Conservation (phyloP, 2,329 filamentous ascomycete genomes). For the Chrysoporthe deuterocubensis region DNA sequence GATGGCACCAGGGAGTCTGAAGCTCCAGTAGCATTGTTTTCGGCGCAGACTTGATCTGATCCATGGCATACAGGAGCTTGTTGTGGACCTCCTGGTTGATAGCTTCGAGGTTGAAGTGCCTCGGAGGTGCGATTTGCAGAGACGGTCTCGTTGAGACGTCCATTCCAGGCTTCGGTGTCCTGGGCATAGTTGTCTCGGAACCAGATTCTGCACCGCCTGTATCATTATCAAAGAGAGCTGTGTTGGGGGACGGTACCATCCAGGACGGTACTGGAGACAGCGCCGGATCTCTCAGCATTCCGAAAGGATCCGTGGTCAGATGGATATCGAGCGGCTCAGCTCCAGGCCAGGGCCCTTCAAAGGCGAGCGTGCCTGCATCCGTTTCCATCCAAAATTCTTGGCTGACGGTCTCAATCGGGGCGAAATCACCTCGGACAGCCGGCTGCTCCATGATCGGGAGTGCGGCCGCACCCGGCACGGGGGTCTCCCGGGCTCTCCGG, state of each 20-base stretch:
- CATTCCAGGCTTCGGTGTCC: background rate
- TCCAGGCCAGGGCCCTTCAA: background rate
- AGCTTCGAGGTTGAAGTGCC: slow-evolving; percentile 12
- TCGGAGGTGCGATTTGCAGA: background rate
- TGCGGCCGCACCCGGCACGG: background rate
- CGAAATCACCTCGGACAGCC: background rate
- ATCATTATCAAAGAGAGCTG: background rate
- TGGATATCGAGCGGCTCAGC: background rate
- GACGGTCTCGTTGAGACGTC: slow-evolving; percentile 1
- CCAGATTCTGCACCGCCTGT: too few relatives aligned
- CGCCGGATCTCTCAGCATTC: background rate
- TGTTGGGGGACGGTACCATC: background rate
- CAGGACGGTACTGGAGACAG: background rate
- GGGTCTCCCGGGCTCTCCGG: background rate
- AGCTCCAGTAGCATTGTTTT: slow-evolving; percentile 52
- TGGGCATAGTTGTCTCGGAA: background rate
- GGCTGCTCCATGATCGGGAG: background rate
- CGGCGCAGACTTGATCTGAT: slow-evolving; percentile 55
- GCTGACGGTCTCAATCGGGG: background rate
- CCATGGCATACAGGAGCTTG: slow-evolving; percentile 39
- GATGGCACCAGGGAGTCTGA: slow-evolving; percentile 58
- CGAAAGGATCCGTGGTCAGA: background rate
- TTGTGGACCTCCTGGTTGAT: slow-evolving; percentile 15
- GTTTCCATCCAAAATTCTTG: background rate
- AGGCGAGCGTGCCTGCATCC: background rate